Evolutionary conservation across 306 rosid species (phyloP), one percentile per base, ranked within the genome.

Genomic region (Astragalus glycyphyllos): DNA sequence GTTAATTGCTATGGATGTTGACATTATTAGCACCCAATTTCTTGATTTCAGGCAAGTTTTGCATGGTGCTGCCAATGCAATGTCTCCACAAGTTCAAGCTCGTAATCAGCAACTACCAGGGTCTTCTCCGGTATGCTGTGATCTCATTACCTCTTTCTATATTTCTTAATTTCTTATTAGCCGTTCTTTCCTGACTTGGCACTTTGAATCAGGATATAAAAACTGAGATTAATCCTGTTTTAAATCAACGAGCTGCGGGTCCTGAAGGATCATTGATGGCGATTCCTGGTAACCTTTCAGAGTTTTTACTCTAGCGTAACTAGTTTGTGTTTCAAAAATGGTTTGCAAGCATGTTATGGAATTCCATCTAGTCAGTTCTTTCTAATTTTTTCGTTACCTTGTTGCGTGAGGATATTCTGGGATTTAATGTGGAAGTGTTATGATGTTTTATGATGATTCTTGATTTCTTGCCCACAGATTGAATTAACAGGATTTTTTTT

Each of bases 261-360:
- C 88, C 95, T 2, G 99, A 94, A 74, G 98, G 96, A 75, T 94
- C 97, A 34, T 77, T 91, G 69, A 86, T 94, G n/a, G 91, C 88
- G 44, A 86, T 91, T 76, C 96, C 99, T 65, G 99, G 99, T 94
- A 94, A 72, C 82, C 35, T 61, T 42, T 65, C 50, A 12, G 5
- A 58, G 17, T 84, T 58, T 51, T 77, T 68, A 72, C 34, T 41
- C 53, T 77, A 8, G 11, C 49, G 63, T 76, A 56, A 31, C 32
- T 55, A 14, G 57, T 63, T 38, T 77, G 53, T 46, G 20, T 71
- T 71, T 71, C 35, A 14, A 65, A 70, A 42, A 50, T 80, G 37
- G 23, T 13, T 40, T n/a, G 62, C 42, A 29, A 49, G 71, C 73
- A 65, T 61, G 14, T 55, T 74, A 59, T 50, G 32, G 23, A 32